phyloP scores from a whole-genome alignment of 345 rosid species.

The Eucalyptus albens region DNA sequence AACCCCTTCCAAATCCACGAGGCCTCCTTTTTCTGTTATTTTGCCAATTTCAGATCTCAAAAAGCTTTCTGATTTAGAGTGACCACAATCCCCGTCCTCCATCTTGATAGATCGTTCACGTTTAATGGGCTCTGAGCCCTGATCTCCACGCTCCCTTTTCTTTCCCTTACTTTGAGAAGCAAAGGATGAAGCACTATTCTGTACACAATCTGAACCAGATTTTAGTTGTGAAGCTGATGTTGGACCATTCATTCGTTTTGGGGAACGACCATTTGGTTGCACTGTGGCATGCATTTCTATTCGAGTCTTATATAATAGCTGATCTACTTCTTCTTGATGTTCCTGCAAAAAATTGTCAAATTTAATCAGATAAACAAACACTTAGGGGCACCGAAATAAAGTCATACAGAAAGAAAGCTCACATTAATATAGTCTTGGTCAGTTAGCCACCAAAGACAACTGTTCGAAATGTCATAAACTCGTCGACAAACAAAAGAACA shows the following conservation, averaged over 20 bases:
- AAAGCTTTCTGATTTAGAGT: conserved; percentile 32
- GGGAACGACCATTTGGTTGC: conserved; percentile 77
- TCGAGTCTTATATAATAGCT: conserved; percentile 47
- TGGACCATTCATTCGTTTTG: conserved; percentile 66
- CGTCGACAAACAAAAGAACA: conserved; percentile 77
- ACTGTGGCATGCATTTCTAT: conserved; percentile 74
- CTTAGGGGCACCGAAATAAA: neutral
- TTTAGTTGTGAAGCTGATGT: conserved; percentile 69
- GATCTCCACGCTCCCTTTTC: conserved; percentile 87
- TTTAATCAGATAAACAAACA: neutral
- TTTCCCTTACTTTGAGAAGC: conserved; percentile 74
- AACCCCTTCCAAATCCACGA: conserved; percentile 66
- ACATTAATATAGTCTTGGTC: conserved; percentile 85
- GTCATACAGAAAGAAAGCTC: conserved; percentile 5
- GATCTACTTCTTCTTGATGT: conserved; percentile 71
- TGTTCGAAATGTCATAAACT: conserved; percentile 66
- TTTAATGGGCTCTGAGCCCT: conserved; percentile 50
- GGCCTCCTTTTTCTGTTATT: conserved; percentile 70
- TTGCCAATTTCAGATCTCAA: conserved; percentile 61
- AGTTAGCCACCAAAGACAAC: conserved; percentile 89
- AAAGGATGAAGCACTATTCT: conserved; percentile 40
- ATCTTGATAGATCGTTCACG: conserved; percentile 46
- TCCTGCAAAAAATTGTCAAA: conserved; percentile 19
- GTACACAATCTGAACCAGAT: conserved; percentile 53
- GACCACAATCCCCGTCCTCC: conserved; percentile 57